A percentile compares a stretch with the other conserved stretches of the same genome.
Evolutionary conservation across 768 basidiomycete species (phyloP).

Genomic region (Boletus speciosus): DNA sequence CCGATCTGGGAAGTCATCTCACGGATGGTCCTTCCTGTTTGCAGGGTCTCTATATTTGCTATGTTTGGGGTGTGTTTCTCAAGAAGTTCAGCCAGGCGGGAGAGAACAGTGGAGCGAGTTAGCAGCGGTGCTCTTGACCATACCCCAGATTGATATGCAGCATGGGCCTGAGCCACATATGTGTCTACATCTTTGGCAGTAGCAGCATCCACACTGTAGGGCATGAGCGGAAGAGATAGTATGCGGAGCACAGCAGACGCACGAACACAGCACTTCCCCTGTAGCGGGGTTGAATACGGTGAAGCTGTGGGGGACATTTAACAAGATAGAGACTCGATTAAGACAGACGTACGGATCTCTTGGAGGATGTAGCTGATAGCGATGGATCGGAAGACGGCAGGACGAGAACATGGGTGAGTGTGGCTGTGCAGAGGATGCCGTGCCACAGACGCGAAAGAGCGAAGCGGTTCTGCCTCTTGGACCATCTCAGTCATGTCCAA

Average conservation of each 20-base stretch:
- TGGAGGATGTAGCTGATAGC: slow-evolving; percentile 7
- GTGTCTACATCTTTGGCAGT: slow-evolving; percentile 48
- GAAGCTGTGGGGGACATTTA: slow-evolving; percentile 38
- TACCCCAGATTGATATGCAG: slow-evolving; percentile 57
- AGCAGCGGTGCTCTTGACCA: slow-evolving; percentile 66
- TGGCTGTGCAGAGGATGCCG: slow-evolving; percentile 14
- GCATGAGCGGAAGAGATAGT: neutral
- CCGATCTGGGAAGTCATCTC: slow-evolving; percentile 81
- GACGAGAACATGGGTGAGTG: slow-evolving; percentile 5
- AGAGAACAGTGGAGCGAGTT: slow-evolving; percentile 61
- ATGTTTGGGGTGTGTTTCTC: slow-evolving; percentile 56
- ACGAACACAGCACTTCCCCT: slow-evolving; percentile 57
- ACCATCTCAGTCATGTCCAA: slow-evolving; percentile 23
- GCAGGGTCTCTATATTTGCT: slow-evolving; percentile 63
- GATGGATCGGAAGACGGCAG: neutral
- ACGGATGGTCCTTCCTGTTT: slow-evolving; percentile 77
- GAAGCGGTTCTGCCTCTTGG: neutral
- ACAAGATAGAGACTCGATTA: neutral
- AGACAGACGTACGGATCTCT: slow-evolving; percentile 6
- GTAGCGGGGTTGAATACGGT: slow-evolving; percentile 66
- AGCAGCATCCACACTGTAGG: slow-evolving; percentile 50
- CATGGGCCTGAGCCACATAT: slow-evolving; percentile 54
- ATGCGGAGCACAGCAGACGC: slow-evolving; percentile 46
- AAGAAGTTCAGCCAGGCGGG: slow-evolving; percentile 59
- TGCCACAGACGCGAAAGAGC: slow-evolving; percentile 24